phyloP scores from a whole-genome alignment of 768 basidiomycete genomes.

The Hypholoma fasciculare region DNA sequence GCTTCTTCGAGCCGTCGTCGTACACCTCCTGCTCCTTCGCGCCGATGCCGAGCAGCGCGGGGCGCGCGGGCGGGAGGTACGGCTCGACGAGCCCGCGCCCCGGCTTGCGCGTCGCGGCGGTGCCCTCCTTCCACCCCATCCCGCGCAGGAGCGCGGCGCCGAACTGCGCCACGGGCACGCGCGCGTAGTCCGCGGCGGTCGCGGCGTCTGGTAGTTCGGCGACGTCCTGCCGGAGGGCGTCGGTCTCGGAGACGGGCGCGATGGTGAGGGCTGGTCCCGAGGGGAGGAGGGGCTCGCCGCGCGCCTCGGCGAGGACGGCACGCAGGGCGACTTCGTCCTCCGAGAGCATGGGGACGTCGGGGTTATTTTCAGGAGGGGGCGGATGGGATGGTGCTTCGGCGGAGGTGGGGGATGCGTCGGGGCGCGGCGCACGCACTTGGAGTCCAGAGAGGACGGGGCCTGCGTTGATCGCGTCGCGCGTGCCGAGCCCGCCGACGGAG shows the following conservation, averaged over 20 bases:
- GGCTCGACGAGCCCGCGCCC: constrained; percentile 70
- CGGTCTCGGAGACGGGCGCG: constrained; percentile 68
- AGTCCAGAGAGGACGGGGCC: constrained; percentile 73
- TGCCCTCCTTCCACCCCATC: constrained; percentile 94
- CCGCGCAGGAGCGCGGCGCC: constrained; percentile 91
- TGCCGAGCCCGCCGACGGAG: constrained; percentile 77
- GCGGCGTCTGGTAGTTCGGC: constrained; percentile 75
- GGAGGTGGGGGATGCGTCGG: constrained; percentile 9
- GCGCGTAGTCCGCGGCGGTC: constrained; percentile 82
- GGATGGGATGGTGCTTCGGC: constrained; percentile 9
- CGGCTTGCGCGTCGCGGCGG: constrained; percentile 63
- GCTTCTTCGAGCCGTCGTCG: constrained; percentile 67
- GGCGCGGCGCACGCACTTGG: constrained; percentile 41
- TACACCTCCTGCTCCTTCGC: constrained; percentile 83
- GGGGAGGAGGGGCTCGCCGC: constrained; percentile 32
- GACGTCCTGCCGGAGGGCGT: constrained; percentile 85
- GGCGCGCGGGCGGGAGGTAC: constrained; percentile 80
- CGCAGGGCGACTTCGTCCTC: constrained; percentile 83
- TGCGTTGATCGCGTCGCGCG: constrained; percentile 72
- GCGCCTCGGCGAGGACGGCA: constrained; percentile 66
- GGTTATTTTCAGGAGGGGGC: constrained; percentile 14
- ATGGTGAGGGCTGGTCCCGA: constrained; percentile 52
- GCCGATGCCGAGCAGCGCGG: constrained; percentile 88
- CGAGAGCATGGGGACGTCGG: not conserved
- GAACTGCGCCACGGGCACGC: constrained; percentile 90